Evolutionary conservation across 352 stramenopile genomes (phyloP), one percentile per base, ranked within the genome.

Genomic region (Blastocystis sp.): DNA sequence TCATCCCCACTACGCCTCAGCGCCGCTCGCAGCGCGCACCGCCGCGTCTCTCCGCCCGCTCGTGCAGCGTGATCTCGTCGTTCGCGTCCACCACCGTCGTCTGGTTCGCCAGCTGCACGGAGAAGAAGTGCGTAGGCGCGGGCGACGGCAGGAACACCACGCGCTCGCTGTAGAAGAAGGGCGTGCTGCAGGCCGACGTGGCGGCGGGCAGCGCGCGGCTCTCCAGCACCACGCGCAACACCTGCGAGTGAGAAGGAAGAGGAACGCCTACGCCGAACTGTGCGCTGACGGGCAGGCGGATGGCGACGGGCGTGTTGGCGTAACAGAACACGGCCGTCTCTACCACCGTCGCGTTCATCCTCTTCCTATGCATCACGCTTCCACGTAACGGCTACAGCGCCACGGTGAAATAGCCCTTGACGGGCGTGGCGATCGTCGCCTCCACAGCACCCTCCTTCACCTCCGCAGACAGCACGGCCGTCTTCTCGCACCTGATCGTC

Each of bases 81-180:
- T 57, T 57, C 48, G 45, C 64, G 21, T 74, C 64, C 64, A 11
- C 24, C 34, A 48, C 43, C 45, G 6, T 28, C 34, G 40, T 28
- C 64, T 48, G 19, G 42, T 52, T 48, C 7, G 14, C 48, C 48
- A 14, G 6, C 7, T 38, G n/a, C 0, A 74, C n/a, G 42, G 64
- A 74, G 34, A 19, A n/a, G 17, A 42, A 48, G 21, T 54, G 17
- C 7, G 64, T 48, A 24, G 64, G 64, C 34, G 64, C 1, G 21
- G 64, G 64, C 40, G 64, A 28, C 40, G 64, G 64, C 17, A 74
- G 10, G 34, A 74, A 74, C 24, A 74, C 64, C 7, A 74, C 17
- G 21, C 64, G 40, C 43, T 74, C 64, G 10, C 10, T n/a, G 19
- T 48, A 19, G 64, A 54, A 74, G 48, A 17, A 57, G 48, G 48